A percentile compares a stretch with the other conserved stretches of the same genome.
phyloP scores from a whole-genome alignment of 139 green algal species.

The Volvox reticuliferus region DNA sequence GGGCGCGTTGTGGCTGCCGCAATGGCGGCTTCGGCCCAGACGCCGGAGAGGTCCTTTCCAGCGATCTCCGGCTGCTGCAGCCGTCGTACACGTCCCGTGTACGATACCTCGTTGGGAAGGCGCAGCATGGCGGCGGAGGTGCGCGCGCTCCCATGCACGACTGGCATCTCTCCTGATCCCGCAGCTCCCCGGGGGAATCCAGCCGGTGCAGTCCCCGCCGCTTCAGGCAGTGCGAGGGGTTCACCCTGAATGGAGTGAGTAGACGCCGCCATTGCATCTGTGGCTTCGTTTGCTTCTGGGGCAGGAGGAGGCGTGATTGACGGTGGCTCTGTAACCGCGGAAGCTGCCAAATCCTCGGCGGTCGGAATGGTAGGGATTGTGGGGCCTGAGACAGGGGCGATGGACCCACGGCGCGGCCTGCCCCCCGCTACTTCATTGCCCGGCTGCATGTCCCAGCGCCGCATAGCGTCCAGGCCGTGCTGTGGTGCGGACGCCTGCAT shows the following conservation, averaged over 20 bases:
- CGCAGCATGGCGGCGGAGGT: background rate
- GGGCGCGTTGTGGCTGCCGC: background rate
- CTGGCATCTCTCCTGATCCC: background rate
- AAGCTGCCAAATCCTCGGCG: background rate
- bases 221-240: background rate
- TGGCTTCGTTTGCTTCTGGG: background rate
- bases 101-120: slow-evolving; percentile 16
- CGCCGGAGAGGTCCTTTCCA: background rate
- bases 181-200: background rate
- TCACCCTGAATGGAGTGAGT: too few relatives aligned
- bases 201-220: background rate
- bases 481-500: too few relatives aligned
- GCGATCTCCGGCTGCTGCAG: background rate
- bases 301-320: background rate
- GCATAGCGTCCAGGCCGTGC: background rate
- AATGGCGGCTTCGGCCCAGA: background rate
- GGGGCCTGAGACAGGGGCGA: background rate
- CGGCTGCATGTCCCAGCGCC: background rate
- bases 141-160: background rate
- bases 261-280: background rate
- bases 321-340: background rate
- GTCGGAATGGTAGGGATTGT: background rate
- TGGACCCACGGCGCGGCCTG: background rate
- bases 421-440: background rate
- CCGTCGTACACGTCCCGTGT: background rate